Base-by-base conservation (phyloP, 192 early-diverging fungal genomes). In the Umbelopsis sp. region DNA sequence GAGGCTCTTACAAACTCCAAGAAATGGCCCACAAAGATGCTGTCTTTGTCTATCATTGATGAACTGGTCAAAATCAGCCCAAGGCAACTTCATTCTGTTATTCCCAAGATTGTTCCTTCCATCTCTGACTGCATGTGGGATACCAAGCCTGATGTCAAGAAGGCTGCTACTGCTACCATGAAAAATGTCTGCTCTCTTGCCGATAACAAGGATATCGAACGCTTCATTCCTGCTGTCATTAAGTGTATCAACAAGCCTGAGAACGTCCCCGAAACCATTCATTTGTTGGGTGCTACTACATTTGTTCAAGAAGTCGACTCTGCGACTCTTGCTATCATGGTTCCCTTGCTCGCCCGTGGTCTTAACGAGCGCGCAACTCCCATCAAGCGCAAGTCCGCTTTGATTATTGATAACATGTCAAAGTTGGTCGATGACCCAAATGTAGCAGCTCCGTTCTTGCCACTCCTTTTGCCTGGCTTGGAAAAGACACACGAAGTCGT, bases 351-450 rank as follows among this genome's bases (percentile, higher is more conserved):
- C 71, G 74, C 77, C 67, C 91, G 91, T 90, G 91, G 86, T 81
- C 74, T 89, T 41, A 77, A 81, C 50, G 91, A 93, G 82, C 83
- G 91, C 68, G 79, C 80, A 66, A 89, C 86, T 65, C 82, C 89
- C 66, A 88, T 93, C 69, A 82, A 89, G 67, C 91, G 93, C 82
- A 88, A 90, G 78, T 84, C 87, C 70, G 87, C 88, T 50, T 86
- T 94, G 73, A 93, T 94, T 76, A 91, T 94, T 73, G 91, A 93
- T 83, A 94, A 94, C 88, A 94, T 94, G 93, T 93, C 90, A 81
- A 94, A 93, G 81, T 84, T 94, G 46, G 91, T 94, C 68, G 91
- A 92, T 80, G 86, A 93, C 84, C 91, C 93, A 51, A 83, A 86
- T 72, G 89, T 91, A 70, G 91, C 91, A 64, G 83, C 85, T 70